phyloP scores from a whole-genome alignment of 805 yeast species.

The Metschnikowia cerradonensis region DNA sequence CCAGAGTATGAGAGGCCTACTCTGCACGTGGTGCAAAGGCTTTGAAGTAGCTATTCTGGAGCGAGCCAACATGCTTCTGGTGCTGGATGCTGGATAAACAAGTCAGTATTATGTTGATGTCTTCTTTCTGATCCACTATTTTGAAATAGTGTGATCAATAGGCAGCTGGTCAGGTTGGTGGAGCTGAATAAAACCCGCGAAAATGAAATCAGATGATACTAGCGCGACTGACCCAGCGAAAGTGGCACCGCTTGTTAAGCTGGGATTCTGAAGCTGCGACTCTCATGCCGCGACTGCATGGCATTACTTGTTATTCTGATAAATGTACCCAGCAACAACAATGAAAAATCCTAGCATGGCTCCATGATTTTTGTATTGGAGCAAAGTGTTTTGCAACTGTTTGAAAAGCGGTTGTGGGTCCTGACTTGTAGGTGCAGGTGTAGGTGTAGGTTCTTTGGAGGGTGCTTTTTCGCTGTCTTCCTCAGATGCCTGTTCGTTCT shows the following conservation, averaged over 20 bases:
- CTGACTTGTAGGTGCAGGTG: background rate
- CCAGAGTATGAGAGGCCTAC: conserved; percentile 13
- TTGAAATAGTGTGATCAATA: background rate
- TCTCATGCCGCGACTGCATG: background rate
- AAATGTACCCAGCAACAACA: conserved; percentile 15
- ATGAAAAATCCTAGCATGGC: conserved; percentile 11
- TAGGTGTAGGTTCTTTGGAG: background rate
- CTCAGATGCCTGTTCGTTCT: background rate
- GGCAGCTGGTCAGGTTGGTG: background rate
- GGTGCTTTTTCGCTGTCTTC: background rate
- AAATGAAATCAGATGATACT: conserved; percentile 2
- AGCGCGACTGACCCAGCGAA: background rate
- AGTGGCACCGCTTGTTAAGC: background rate
- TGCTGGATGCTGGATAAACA: background rate
- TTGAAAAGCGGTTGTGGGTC: conserved; percentile 3
- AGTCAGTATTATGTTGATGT: too few species aligned
- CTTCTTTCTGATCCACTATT: too few species aligned
- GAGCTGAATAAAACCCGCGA: background rate
- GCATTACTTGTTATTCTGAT: conserved; percentile 8
- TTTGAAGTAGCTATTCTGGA: background rate
- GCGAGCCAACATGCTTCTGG: background rate
- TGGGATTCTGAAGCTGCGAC: background rate
- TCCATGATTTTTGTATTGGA: conserved; percentile 13
- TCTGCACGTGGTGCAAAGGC: conserved; percentile 4
- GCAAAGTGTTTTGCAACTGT: conserved; percentile 6